Evolutionary conservation across 1,139 yeast species (phyloP).

Genomic region (Blastobotrys elegans): DNA sequence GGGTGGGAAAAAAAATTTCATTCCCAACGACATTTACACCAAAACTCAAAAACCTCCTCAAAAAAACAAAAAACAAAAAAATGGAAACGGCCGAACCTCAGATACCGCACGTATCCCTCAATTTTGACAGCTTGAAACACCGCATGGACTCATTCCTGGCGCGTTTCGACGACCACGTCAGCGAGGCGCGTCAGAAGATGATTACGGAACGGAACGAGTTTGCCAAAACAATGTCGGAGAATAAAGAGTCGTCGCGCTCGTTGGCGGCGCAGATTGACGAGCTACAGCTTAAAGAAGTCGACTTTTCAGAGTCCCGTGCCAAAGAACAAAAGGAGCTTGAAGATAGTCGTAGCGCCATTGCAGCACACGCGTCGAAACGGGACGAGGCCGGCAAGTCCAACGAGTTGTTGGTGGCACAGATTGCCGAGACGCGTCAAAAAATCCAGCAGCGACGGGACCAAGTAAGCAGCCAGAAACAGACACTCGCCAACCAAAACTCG

Average conservation of each 20-base stretch:
- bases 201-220: slow-evolving; percentile 24
- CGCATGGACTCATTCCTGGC: slow-evolving; percentile 28
- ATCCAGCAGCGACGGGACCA: slow-evolving; percentile 18
- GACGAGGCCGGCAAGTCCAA: slow-evolving; percentile 22
- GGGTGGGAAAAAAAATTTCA: slow-evolving; percentile 1
- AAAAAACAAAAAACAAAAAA: background rate
- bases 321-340: slow-evolving; percentile 25
- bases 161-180: slow-evolving; percentile 25
- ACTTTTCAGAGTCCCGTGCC: slow-evolving; percentile 21
- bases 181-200: slow-evolving; percentile 22
- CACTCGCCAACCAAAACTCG: slow-evolving; percentile 24
- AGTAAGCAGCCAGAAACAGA: slow-evolving; percentile 20
- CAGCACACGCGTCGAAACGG: slow-evolving; percentile 21
- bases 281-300: slow-evolving; percentile 22
- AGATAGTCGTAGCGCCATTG: slow-evolving; percentile 22
- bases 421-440: slow-evolving; percentile 16
- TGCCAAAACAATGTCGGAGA: slow-evolving; percentile 21
- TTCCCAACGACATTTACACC: too few species aligned
- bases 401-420: slow-evolving; percentile 18
- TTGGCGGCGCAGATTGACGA: slow-evolving; percentile 26
- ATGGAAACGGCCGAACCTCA: slow-evolving; percentile 11
- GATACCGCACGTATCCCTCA: slow-evolving; percentile 24
- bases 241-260: slow-evolving; percentile 23
- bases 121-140: slow-evolving; percentile 22
- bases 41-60: background rate